Evolutionary conservation across 2,329 filamentous ascomycete species (phyloP).

Genomic region (Pyrenophora graminea): DNA sequence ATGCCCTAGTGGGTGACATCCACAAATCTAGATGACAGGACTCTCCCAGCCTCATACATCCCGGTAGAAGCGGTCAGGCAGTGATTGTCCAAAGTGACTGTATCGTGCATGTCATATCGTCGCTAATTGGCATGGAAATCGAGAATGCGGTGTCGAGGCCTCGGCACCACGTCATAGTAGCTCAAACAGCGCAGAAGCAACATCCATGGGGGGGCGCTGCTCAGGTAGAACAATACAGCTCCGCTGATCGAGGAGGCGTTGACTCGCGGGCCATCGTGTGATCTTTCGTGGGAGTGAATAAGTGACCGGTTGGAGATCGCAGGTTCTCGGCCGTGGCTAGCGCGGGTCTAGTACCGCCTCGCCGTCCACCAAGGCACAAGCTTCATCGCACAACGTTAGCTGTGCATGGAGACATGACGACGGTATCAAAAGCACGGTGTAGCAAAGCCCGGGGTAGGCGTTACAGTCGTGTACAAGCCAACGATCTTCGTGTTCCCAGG

Average conservation of each 20-base stretch:
- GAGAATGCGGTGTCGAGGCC: slow-evolving; percentile 6
- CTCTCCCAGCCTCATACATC: not conserved
- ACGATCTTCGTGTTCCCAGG: too few species aligned
- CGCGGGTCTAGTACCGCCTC: not conserved
- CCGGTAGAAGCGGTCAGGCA: slow-evolving; percentile 2
- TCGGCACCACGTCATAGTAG: slow-evolving; percentile 9
- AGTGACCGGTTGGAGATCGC: not conserved
- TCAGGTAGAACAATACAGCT: not conserved
- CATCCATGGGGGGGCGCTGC: not conserved
- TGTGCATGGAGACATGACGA: not conserved
- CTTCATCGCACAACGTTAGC: too few species aligned
- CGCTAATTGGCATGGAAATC: not conserved
- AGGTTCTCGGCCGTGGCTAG: not conserved
- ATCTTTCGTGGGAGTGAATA: slow-evolving; percentile 9
- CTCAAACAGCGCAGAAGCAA: slow-evolving; percentile 5
- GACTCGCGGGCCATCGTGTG: slow-evolving; percentile 4
- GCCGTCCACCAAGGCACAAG: not conserved
- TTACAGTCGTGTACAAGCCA: too few species aligned
- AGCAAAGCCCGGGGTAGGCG: too few species aligned
- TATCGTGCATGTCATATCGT: slow-evolving; percentile 6
- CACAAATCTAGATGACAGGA: not conserved
- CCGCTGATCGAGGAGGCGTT: slow-evolving; percentile 1
- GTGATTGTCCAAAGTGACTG: slow-evolving; percentile 3
- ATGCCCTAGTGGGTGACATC: not conserved
- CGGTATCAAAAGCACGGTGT: not conserved